Base-by-base conservation (phyloP, 1,284 basidiomycete species). In the Marasmius sp. region DNA sequence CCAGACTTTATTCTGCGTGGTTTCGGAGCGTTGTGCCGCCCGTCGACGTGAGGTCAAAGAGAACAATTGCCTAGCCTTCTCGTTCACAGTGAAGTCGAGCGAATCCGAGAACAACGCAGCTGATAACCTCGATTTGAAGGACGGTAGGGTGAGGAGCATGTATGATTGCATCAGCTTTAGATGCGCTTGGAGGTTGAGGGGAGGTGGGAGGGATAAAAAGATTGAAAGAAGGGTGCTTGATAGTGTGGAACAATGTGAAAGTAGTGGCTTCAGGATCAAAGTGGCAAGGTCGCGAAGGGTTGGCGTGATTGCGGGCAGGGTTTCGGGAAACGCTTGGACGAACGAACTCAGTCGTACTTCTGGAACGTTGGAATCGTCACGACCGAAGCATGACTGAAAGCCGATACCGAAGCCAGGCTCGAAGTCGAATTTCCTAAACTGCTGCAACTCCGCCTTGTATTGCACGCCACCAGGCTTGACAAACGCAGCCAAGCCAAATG, bases 91-190 rank as follows among this genome's bases (percentile, higher is more conserved):
- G 62, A 78, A 80, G 33, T 83, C 82, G 43, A 81, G 85, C 0
- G 80, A 78, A 64, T 91, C 88, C 0, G 87, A 87, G 70, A 93
- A 92, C 11, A 93, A 75, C 0, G 92, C 90, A 1, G 76, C 74
- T 22, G 82, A 75, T 4, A 93, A 77, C 1, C 87, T 83, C 3
- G 79, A 76, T 67, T 85, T 88, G 77, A 93, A 93, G 0, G 83
- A 72, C 12, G 85, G 82, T 0, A 85, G 82, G 0, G 86, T 85
- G 51, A 92, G 74, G 8, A 93, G 78, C 47, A 92, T 79, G 65
- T 89, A 91, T 1, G 87, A 88, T 11, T 86, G 84, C 34, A 93
- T 77, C 47, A 93, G 77, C 27, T 77, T 69, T 22, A 92, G 80
- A 67, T 93, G 91, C 1, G 83, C 77, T 59, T 77, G 81, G 50